These are phyloP conservation scores for Podospora conica DNA, from an alignment of 495 filamentous ascomycete species.

Conservation along the genomic window DNA sequence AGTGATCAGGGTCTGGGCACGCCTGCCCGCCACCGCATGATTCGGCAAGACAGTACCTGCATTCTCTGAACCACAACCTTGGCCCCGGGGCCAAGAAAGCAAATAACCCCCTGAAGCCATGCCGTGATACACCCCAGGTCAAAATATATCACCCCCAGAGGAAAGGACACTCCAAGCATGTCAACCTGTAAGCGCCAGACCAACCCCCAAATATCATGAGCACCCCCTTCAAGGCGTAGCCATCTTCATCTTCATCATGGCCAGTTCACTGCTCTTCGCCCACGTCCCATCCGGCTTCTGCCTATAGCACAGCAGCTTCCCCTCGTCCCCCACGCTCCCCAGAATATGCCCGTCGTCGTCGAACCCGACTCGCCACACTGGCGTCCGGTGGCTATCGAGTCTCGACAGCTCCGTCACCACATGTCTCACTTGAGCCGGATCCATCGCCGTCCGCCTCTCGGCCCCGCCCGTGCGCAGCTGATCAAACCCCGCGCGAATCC, in stretches of 20 bases:
- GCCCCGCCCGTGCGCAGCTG: constrained; percentile 34
- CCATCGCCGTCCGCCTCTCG: constrained; percentile 28
- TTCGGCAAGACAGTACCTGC: not conserved
- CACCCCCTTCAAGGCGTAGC: constrained; percentile 25
- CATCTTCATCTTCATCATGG: constrained; percentile 47
- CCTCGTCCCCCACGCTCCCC: constrained; percentile 55
- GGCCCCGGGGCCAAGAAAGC: not conserved
- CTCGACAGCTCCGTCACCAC: constrained; percentile 44
- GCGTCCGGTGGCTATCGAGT: constrained; percentile 48
- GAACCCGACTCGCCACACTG: constrained; percentile 56
- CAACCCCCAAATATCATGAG: not conserved
- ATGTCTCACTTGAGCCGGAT: constrained; percentile 43
- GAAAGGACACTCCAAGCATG: not conserved
- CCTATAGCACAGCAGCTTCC: constrained; percentile 52
- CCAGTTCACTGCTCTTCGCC: constrained; percentile 50
- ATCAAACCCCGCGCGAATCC: constrained; percentile 56
- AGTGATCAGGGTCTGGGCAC: not conserved
- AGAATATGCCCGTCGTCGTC: constrained; percentile 56
- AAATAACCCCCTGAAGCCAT: not conserved
- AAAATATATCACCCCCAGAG: not conserved
- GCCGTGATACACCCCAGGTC: not conserved
- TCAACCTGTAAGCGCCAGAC: not conserved
- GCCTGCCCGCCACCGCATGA: not conserved
- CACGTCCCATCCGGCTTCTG: constrained; percentile 48
- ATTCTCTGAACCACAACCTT: too few species aligned